Evolutionary conservation across 192 early-diverging fungal genomes (phyloP).

Genomic region (Coemansia sp.): DNA sequence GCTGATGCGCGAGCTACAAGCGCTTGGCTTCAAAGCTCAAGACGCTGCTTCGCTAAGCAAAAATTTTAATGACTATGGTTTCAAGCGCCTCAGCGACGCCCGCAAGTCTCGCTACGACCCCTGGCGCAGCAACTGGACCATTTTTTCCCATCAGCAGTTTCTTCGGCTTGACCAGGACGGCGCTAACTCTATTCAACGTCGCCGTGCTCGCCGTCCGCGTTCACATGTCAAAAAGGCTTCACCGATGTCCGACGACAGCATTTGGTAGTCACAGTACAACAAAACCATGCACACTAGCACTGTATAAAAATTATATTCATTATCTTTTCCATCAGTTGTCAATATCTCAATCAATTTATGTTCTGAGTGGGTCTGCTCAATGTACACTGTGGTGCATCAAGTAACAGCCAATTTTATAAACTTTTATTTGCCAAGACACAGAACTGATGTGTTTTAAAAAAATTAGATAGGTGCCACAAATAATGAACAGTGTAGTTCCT

Average conservation of each 20-base stretch:
- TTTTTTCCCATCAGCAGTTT: slow-evolving; percentile 42
- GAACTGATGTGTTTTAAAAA: no score
- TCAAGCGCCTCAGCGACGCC: slow-evolving; percentile 50
- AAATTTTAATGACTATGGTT: slow-evolving; percentile 52
- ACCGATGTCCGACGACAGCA: slow-evolving; percentile 32
- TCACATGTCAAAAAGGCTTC: slow-evolving; percentile 32
- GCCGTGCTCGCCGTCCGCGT: slow-evolving; percentile 39
- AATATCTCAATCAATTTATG: background rate
- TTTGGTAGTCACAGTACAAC: slow-evolving; percentile 14
- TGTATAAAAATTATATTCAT: slow-evolving; percentile 9
- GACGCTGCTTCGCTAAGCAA: slow-evolving; percentile 53
- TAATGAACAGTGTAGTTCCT: no score
- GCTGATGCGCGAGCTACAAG: slow-evolving; percentile 52
- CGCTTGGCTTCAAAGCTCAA: slow-evolving; percentile 52
- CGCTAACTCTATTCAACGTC: slow-evolving; percentile 36
- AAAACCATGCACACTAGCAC: background rate
- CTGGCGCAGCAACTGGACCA: slow-evolving; percentile 34
- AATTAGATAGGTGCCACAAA: no score
- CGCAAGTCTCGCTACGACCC: slow-evolving; percentile 53
- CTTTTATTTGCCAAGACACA: no score
- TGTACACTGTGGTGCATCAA: no score
- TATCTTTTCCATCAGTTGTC: slow-evolving; percentile 1
- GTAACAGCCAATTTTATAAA: no score
- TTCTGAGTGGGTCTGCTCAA: no score
- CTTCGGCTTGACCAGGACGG: slow-evolving; percentile 21